These are phyloP conservation scores for Rubus parviflorus DNA, from an alignment of 306 rosid species.

Conservation along the genomic window DNA sequence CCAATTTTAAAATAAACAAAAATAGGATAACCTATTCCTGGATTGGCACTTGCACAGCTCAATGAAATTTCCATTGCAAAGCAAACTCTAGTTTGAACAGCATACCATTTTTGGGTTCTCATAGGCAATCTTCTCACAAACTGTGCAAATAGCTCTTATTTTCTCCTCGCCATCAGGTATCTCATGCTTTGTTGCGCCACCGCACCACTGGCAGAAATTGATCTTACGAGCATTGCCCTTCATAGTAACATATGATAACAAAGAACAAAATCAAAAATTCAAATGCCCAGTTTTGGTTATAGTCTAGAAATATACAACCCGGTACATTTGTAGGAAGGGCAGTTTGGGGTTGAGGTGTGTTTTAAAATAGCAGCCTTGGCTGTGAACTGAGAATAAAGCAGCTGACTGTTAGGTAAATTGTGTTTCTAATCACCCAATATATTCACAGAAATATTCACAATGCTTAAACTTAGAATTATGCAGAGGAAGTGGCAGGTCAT, in stretches of 20 bases:
- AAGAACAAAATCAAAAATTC: constrained; percentile 1
- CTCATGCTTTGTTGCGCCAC: constrained; percentile 71
- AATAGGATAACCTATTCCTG: background rate
- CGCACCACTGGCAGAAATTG: constrained; percentile 82
- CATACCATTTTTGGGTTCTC: constrained; percentile 96
- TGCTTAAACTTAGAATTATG: background rate
- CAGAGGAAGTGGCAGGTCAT: background rate
- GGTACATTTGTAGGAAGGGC: background rate
- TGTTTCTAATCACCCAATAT: background rate
- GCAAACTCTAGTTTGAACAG: background rate
- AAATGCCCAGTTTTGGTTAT: background rate
- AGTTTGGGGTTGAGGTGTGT: too few relatives aligned
- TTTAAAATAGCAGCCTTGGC: background rate
- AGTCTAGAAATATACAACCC: background rate
- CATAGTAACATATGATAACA: background rate
- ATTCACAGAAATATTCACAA: background rate
- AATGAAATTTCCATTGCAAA: background rate
- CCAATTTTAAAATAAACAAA: background rate
- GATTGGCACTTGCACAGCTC: background rate
- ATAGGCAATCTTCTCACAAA: constrained; percentile 76
- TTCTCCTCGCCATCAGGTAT: constrained; percentile 80
- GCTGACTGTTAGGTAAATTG: background rate
- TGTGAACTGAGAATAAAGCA: background rate
- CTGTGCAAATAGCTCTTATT: constrained; percentile 75
- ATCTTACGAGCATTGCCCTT: constrained; percentile 57